Evolutionary conservation across 2,329 filamentous ascomycete genomes (phyloP), one percentile per base, ranked within the genome.

Genomic region (Trichoderma sp.): DNA sequence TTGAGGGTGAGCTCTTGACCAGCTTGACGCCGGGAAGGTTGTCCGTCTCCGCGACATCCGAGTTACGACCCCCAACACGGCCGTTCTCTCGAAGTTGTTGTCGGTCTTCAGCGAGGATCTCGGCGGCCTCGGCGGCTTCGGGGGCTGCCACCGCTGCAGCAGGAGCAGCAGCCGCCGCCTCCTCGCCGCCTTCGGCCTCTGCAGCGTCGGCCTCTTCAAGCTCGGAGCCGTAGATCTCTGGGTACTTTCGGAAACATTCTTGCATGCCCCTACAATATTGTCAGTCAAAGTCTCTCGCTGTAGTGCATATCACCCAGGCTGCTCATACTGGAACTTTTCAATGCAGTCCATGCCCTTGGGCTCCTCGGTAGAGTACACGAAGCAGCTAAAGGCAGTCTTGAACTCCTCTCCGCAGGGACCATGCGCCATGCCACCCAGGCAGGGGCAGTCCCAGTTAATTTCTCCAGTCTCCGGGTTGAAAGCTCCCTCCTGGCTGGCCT

Each of bases 371-470:
- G 93, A 97, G 84, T 91, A 96, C n/a, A 99, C 94, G 78, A 99
- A 99, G 85, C 96, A 99, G 88, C 94, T 97, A 78, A 99, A 99
- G 0, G 96, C 96, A 28, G 91, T 91, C 85, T 92, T 94, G 88
- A 99, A 99, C 79, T 98, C 91, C 80, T 97, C 93, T 62, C 96
- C 96, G 80, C 96, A 99, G 68, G 96, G 96, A 0, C 96, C 96
- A 79, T 97, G 85, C 8, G 96, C 96, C 96, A 99, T 99, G 68
- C 96, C 96, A 63, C 96, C 96, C 39, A 99, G 85, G 81, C 96
- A 99, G 17, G 96, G 96, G 82, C 96, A 99, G 81, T 98, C 96
- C 96, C 96, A 99, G 87, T 99, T 99, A 84, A 99, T 99, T 87
- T 99, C 96, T 76, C 96, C 96, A 11, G 96, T 99, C 85, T 98